phyloP scores from a whole-genome alignment of 1,284 basidiomycete species.

The Pseudozyma flocculosa region DNA sequence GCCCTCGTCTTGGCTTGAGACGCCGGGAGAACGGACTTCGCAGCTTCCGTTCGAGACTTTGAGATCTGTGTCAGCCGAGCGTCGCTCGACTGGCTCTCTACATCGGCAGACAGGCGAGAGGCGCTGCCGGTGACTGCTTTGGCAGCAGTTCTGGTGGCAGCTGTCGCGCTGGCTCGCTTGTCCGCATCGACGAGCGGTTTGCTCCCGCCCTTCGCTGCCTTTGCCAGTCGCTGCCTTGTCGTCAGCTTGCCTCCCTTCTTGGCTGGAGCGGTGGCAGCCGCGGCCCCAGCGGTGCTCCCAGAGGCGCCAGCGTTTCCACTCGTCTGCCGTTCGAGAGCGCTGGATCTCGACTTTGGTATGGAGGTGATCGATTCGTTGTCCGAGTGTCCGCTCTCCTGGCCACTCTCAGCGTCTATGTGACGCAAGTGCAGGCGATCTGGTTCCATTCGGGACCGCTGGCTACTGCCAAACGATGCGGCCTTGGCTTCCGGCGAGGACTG shows the following conservation, averaged over 20 bases:
- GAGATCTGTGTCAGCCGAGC: background rate
- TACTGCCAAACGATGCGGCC: background rate
- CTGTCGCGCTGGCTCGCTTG: slow-evolving; percentile 5
- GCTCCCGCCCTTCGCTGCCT: slow-evolving; percentile 32
- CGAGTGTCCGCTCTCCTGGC: background rate
- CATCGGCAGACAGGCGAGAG: too few relatives aligned
- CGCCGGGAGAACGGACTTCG: too few relatives aligned
- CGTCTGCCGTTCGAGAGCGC: background rate
- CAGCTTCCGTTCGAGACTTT: background rate
- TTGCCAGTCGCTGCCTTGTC: slow-evolving; percentile 29
- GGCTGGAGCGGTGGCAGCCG: background rate
- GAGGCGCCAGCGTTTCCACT: background rate
- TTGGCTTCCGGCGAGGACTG: background rate
- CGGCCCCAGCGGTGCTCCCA: background rate
- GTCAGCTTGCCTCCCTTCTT: slow-evolving; percentile 27
- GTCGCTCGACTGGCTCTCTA: too few relatives aligned
- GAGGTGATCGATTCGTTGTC: background rate
- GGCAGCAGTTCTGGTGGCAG: slow-evolving; percentile 4
- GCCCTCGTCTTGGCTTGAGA: too few relatives aligned
- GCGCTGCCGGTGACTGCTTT: background rate
- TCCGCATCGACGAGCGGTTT: slow-evolving; percentile 18
- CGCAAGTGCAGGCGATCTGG: background rate
- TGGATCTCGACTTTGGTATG: background rate
- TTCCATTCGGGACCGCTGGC: background rate
- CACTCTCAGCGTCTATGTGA: background rate